Base-by-base conservation (phyloP, 306 rosid genomes). In the Geum urbanum region DNA sequence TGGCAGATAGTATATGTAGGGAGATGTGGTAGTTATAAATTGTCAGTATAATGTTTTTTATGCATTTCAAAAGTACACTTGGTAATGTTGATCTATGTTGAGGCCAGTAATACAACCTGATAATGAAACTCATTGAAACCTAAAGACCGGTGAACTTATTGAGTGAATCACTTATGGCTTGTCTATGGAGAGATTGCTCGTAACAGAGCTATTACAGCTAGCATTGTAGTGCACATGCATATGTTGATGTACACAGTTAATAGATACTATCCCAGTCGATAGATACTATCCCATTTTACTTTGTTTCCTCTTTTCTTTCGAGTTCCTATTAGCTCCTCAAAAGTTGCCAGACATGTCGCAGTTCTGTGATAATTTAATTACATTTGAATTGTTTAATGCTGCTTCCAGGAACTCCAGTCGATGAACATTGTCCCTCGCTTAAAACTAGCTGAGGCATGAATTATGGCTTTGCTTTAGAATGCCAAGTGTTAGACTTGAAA, bases 361-460 rank as follows among this genome's bases (percentile, higher is more conserved):
- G 43, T 7, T 44, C 20, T 32, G 4, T 5, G 70, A 3, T 16
- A 27, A 40, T 5, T 22, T 32, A 14, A n/a, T 51, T 27, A 47
- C 11, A 53, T 73, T 61, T 62, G 13, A 56, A 41, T 32, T 11
- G 14, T 12, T 70, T 10, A 43, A 70, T 37, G 65, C 48, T 70
- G 14, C 58, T 78, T 85, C 60, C 88, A 92, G 98, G 96, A 94
- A 74, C 96, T 90, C 72, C 98, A 94, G 64, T 90, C 95, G 27
- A 92, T 88, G 96, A 94, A 90, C 65, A 86, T 88, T 53, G 98
- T 88, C 64, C 96, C 96, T 16, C 96, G 96, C 63, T 75, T 88
- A 72, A 86, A 84, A 66, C 82, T 90, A 51, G 90, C 82, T 2
- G 96, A 92, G 61, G 90, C 90, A 7, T 89, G 53, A 81, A 43